Conservation (phyloP, 176 grass and related monocot genomes). For the barley (Hordeum vulgare) region DNA sequence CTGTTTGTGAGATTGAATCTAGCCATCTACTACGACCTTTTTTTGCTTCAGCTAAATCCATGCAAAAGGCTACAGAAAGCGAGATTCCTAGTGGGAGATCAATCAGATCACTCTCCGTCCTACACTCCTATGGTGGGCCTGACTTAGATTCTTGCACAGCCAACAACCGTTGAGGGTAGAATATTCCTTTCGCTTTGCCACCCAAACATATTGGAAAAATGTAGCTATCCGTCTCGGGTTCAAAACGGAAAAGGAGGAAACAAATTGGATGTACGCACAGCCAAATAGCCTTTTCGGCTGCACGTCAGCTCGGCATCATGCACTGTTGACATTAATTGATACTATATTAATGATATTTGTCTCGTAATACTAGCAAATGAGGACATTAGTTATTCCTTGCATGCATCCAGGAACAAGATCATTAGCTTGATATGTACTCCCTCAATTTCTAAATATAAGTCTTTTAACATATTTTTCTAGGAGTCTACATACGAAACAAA, state of each 20-base stretch:
- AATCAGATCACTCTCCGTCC: neutral
- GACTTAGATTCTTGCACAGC: neutral
- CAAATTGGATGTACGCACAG: neutral
- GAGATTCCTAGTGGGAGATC: conserved; percentile 10
- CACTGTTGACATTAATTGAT: too few species aligned
- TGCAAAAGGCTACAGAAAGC: conserved; percentile 4
- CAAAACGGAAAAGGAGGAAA: neutral
- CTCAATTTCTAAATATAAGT: too few species aligned
- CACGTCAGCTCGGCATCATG: conserved; percentile 1
- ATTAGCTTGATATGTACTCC: too few species aligned
- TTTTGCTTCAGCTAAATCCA: neutral
- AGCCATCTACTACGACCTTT: neutral
- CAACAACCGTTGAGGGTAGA: neutral
- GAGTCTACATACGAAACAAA: too few species aligned
- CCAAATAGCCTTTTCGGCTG: neutral
- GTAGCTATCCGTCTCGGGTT: neutral
- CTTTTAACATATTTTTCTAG: too few species aligned
- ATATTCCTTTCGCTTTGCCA: neutral
- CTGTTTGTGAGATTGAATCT: neutral
- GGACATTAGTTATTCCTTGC: too few species aligned
- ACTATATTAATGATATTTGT: too few species aligned
- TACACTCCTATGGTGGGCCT: neutral
- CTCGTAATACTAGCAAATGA: too few species aligned
- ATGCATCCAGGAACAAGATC: too few species aligned
- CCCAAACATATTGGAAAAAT: neutral